Percentiles rank a stretch among this genome's conserved stretches.
Conservation (phyloP, 306 rosid genomes). For the Cucurbita maxima region DNA sequence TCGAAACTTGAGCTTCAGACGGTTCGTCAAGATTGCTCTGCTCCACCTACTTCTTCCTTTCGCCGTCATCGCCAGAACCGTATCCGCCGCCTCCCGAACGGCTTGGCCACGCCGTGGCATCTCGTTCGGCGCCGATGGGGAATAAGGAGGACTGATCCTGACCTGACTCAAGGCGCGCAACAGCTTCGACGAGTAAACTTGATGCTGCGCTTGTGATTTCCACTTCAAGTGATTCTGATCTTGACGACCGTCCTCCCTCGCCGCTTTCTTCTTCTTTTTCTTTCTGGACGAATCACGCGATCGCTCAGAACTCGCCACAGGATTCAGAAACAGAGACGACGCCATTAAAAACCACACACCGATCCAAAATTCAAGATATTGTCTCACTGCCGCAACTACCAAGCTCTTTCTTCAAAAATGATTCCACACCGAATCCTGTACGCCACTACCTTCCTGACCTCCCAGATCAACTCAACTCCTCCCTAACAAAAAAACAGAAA, state of each 20-base stretch:
- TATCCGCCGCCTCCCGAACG: constrained; percentile 67
- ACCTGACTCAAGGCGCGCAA: constrained; percentile 47
- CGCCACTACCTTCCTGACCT: neutral
- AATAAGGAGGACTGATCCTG: constrained; percentile 6
- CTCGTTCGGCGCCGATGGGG: constrained; percentile 1
- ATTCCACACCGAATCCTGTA: neutral
- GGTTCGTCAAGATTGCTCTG: constrained; percentile 59
- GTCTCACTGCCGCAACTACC: neutral
- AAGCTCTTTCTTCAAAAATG: neutral
- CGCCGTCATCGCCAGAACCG: constrained; percentile 60
- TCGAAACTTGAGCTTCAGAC: constrained; percentile 59
- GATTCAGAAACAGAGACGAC: constrained; percentile 37
- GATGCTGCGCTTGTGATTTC: constrained; percentile 69
- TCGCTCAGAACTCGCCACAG: constrained; percentile 29
- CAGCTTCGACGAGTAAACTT: constrained; percentile 58
- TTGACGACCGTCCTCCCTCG: constrained; percentile 19
- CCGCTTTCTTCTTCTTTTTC: constrained; percentile 44
- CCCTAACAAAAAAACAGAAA: neutral
- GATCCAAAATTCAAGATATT: neutral
- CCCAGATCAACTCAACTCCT: neutral
- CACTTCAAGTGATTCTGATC: constrained; percentile 23
- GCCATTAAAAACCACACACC: constrained; percentile 26
- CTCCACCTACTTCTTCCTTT: constrained; percentile 83
- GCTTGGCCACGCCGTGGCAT: constrained; percentile 41
- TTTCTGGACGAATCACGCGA: constrained; percentile 36